Evolutionary conservation across 805 yeast genomes (phyloP).

Genomic region (Candida vartiovaarae): DNA sequence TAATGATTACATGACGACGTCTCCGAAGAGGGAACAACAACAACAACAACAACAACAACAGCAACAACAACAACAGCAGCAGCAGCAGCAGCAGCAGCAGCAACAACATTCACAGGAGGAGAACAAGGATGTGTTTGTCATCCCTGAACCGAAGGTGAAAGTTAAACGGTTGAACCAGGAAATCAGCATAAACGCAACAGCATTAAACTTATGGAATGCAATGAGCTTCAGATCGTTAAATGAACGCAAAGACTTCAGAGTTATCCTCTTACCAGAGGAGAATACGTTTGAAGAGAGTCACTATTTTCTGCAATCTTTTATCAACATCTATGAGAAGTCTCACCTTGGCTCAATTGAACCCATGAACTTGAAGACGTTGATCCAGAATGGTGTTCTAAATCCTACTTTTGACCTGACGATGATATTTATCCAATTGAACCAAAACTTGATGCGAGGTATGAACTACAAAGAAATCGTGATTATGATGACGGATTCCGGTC

Average conservation of each 20-base stretch:
- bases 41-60: background rate
- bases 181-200: constrained; percentile 40
- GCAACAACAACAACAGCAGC: too few relatives aligned
- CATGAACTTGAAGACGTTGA: constrained; percentile 23
- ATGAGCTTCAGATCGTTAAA: constrained; percentile 49
- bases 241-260: constrained; percentile 44
- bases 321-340: constrained; percentile 38
- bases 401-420: constrained; percentile 1
- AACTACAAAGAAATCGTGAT: constrained; percentile 14
- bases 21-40: constrained; percentile 1
- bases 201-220: constrained; percentile 47
- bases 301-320: constrained; percentile 34
- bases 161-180: constrained; percentile 32
- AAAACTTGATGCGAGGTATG: constrained; percentile 1
- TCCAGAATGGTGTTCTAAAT: constrained; percentile 16
- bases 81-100: too few relatives aligned
- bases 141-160: constrained; percentile 30
- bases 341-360: constrained; percentile 37
- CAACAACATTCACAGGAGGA: background rate
- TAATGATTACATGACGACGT: constrained; percentile 3
- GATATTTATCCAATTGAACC: constrained; percentile 2
- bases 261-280: constrained; percentile 36
- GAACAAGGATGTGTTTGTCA: constrained; percentile 23
- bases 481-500: constrained; percentile 12
- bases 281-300: constrained; percentile 25